Evolutionary conservation across 306 rosid genomes (phyloP).

Genomic region (Glycine latifolia): DNA sequence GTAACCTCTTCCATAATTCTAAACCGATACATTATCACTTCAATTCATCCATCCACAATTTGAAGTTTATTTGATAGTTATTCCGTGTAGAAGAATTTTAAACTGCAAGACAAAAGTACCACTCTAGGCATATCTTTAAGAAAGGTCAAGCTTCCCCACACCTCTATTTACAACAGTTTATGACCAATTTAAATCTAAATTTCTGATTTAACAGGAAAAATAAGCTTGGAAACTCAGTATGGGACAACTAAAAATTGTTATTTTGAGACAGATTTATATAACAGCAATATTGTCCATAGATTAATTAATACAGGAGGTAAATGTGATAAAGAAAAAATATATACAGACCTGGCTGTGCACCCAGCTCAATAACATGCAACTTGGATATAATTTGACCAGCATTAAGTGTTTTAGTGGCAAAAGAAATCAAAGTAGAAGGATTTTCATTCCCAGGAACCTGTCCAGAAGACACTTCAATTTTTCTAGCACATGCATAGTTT

Average conservation of each 20-base stretch:
- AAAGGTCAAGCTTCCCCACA: too few relatives aligned
- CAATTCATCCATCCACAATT: too few relatives aligned
- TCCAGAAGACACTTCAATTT: conserved; percentile 38
- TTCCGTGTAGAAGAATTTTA: too few relatives aligned
- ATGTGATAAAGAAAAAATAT: conserved; percentile 18
- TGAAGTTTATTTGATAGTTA: too few relatives aligned
- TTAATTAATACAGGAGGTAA: conserved; percentile 7
- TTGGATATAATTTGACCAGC: conserved; percentile 95
- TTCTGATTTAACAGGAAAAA: conserved; percentile 8
- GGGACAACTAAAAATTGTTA: conserved; percentile 5
- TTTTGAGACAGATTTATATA: conserved; percentile 34
- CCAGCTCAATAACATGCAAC: conserved; percentile 94
- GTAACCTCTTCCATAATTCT: too few relatives aligned
- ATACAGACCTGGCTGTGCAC: conserved; percentile 96
- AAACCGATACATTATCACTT: too few relatives aligned
- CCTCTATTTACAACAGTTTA: background rate
- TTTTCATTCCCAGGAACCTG: conserved; percentile 96
- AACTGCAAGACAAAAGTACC: too few relatives aligned
- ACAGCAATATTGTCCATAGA: conserved; percentile 23
- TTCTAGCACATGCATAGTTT: background rate
- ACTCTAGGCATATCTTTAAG: too few relatives aligned
- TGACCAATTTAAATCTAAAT: background rate
- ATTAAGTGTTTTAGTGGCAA: conserved; percentile 90
- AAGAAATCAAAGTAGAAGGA: conserved; percentile 85
- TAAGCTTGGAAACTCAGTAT: conserved; percentile 17